Evolutionary conservation across 148 eudicot genomes (phyloP), one percentile per base, ranked within the genome.

Genomic region (Chenopodium album): DNA sequence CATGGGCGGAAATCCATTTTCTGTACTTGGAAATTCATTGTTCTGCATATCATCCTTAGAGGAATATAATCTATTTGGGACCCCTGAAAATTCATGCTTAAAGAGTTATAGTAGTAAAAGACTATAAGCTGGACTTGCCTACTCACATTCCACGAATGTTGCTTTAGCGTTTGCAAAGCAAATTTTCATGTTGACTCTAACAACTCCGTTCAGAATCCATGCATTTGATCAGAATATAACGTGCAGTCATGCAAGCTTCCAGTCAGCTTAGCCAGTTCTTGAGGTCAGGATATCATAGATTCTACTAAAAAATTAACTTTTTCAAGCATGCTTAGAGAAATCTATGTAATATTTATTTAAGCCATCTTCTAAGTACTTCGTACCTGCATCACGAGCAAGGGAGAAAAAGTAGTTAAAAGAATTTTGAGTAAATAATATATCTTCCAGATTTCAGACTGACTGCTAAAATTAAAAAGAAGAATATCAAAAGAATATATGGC

Each of bases 1-100:
- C 1, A 19, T 78, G 60, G 48, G 9, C 12, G 73, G 37, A 80
- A 66, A 59, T 80, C 83, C 76, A 70, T 28, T 60, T 79, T 79
- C 75, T 76, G 56, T 76, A 62, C 76, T 68, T 46, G 29, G 63
- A 73, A 50, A 78, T 32, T 31, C 60, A 78, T 59, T 50, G 26
- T 80, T 68, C 70, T 69, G 70, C 52, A 68, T 13, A 70, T 80
- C 17, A 66, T 52, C 32, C 62, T 48, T 73, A 13, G 7, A 74
- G 73, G 86, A 76, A 84, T 80, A 71, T 69, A 80, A 84, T 84
- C 83, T 34, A 59, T 11, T 32, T 64, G 80, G 80, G 83, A 76
- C 83, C 63, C n/a, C 46, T 76, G 63, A 63, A 48, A 59, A 41
- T 52, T 73, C 52, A 77, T 67, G 52, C 67, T 28, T 79, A 32